Evolutionary conservation across 352 stramenopile species (phyloP).

Genomic region (Phytopythium montanum): DNA sequence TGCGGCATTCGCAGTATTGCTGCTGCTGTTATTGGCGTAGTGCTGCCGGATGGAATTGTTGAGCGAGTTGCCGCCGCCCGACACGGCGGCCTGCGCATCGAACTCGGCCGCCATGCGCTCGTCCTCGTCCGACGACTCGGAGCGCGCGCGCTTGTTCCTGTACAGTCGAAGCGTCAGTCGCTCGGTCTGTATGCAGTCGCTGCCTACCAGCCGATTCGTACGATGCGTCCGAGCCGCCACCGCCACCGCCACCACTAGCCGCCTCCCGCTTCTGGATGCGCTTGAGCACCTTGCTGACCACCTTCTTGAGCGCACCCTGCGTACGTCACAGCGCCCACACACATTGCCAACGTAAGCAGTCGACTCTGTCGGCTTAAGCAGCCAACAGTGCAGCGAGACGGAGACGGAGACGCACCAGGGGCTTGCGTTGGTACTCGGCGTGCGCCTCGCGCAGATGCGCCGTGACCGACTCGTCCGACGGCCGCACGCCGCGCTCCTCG

Average conservation of each 20-base stretch:
- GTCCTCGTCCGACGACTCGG: slow-evolving; percentile 60
- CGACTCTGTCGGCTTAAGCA: neutral
- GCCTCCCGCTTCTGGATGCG: slow-evolving; percentile 25
- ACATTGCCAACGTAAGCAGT: neutral
- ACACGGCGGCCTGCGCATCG: slow-evolving; percentile 36
- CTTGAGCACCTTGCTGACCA: slow-evolving; percentile 72
- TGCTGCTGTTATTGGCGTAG: slow-evolving; percentile 38
- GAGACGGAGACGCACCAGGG: slow-evolving; percentile 18
- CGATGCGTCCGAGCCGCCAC: slow-evolving; percentile 11
- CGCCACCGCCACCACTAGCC: neutral
- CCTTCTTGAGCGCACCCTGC: slow-evolving; percentile 53
- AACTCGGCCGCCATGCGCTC: slow-evolving; percentile 48
- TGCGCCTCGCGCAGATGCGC: slow-evolving; percentile 69
- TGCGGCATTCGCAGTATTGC: neutral
- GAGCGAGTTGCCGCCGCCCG: slow-evolving; percentile 45
- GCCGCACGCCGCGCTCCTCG: slow-evolving; percentile 52
- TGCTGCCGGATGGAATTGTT: slow-evolving; percentile 78
- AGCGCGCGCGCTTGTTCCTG: slow-evolving; percentile 52
- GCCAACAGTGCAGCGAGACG: neutral
- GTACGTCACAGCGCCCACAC: neutral
- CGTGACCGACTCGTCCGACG: slow-evolving; percentile 60
- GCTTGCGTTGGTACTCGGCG: slow-evolving; percentile 85
- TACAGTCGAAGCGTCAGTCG: neutral
- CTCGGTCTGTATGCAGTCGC: neutral
- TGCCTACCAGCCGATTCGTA: slow-evolving; percentile 6